phyloP scores from a whole-genome alignment of 2,329 filamentous ascomycete genomes.

The Emergomyces pasteurianus region DNA sequence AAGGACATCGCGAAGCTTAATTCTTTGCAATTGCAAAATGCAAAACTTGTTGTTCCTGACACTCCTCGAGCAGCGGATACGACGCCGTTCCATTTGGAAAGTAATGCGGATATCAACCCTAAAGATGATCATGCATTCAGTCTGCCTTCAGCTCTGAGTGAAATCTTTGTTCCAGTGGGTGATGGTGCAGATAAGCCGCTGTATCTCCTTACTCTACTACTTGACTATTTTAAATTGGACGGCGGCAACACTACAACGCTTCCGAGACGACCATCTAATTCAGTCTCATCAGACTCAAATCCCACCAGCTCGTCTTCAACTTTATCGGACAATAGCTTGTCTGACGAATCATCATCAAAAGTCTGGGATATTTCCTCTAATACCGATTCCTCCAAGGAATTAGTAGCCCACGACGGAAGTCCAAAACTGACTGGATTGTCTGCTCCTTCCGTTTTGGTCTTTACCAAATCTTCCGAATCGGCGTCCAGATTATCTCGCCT shows the following conservation, averaged over 20 bases:
- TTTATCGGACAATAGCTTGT: conserved; percentile 22
- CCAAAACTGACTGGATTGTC: conserved; percentile 9
- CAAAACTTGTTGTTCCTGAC: conserved; percentile 65
- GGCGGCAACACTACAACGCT: conserved; percentile 3
- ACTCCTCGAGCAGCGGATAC: conserved; percentile 27
- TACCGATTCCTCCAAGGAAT: conserved; percentile 23
- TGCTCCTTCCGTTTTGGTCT: conserved; percentile 53
- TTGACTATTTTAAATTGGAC: conserved; percentile 23
- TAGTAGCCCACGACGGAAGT: conserved; percentile 21
- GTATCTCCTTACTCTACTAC: conserved; percentile 67
- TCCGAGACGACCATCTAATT: background rate
- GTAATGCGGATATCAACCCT: conserved; percentile 29
- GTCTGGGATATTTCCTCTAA: conserved; percentile 13
- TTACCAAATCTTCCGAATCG: conserved; percentile 81
- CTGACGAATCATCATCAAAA: conserved; percentile 11
- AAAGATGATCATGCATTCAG: conserved; percentile 36
- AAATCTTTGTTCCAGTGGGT: conserved; percentile 56
- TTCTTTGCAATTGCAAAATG: conserved; percentile 58
- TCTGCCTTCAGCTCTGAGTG: conserved; percentile 52
- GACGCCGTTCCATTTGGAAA: conserved; percentile 1
- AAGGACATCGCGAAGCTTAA: conserved; percentile 69
- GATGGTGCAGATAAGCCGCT: conserved; percentile 66
- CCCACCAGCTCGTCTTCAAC: conserved; percentile 24
- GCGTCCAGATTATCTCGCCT: conserved; percentile 79
- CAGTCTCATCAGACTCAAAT: conserved; percentile 1